Base-by-base conservation (phyloP, 768 basidiomycete species). In the Clitopilus passeckerianus region DNA sequence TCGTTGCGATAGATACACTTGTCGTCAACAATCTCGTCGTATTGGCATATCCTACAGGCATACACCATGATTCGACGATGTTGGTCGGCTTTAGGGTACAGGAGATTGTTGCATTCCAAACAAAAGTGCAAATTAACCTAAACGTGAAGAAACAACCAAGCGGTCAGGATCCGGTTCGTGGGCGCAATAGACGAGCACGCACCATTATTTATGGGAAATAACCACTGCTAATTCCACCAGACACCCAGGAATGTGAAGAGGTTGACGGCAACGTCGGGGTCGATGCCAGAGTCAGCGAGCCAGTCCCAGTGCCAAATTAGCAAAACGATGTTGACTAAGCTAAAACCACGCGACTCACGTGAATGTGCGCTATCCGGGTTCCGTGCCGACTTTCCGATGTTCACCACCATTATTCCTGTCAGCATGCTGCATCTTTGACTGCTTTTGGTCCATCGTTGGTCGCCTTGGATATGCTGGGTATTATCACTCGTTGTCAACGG, bases 1-100 rank as follows among this genome's bases (percentile, higher is more conserved):
- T 98, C 96, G 60, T 98, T 96, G 68, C 87, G 80, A 69, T 97
- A 98, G 16, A 98, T 95, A 67, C 92, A 93, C 66, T 87, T 86
- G 71, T 94, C 93, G 18, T 90, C 87, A 23, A 88, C 86, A 61
- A 86, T 83, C 74, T 97, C 93, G 63, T 91, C 87, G 71, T 90
- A 93, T 1, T 78, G 73, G 72, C 95, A 98, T 68, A 96, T 97
- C 54, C 94, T 83, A 70, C 95, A 98, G 1, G 89, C 89, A 65
- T 95, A 95, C 44, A 95, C 84, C 83, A 98, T 89, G 57, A 89
- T 84, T 52, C 89, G 83, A 53, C 94, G 87, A 61, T 87, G 81
- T 58, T 85, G 86, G 74, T 97, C 95, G 44, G 92, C 95, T 75
- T 95, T 88, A 20, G 94, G 94, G 71, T 96, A 95, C 56, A 97